Evolutionary conservation across 1,139 yeast genomes (phyloP).

Genomic region (Starmera stellimalicola): DNA sequence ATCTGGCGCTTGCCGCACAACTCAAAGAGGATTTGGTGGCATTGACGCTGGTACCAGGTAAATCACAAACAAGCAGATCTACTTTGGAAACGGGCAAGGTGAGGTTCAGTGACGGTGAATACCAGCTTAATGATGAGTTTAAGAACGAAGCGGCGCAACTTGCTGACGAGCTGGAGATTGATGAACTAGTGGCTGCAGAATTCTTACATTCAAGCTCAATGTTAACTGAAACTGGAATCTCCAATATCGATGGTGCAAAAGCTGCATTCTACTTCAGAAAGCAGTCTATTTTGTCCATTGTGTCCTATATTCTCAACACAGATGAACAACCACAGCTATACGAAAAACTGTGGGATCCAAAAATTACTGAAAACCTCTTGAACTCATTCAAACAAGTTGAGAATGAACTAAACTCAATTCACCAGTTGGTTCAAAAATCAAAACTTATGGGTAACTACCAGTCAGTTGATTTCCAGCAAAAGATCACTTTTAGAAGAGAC

Average conservation of each 20-base stretch:
- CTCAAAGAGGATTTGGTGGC: constrained; percentile 39
- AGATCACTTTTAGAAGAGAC: constrained; percentile 49
- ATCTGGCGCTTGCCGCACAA: constrained; percentile 22
- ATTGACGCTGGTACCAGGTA: constrained; percentile 40
- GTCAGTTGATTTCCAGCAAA: constrained; percentile 37
- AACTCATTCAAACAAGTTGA: constrained; percentile 52
- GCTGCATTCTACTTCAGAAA: constrained; percentile 63
- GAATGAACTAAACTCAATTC: constrained; percentile 40
- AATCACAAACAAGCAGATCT: constrained; percentile 45
- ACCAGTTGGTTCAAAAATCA: constrained; percentile 60
- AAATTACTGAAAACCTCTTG: constrained; percentile 32
- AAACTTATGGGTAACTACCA: constrained; percentile 43
- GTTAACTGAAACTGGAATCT: constrained; percentile 33
- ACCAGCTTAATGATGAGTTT: constrained; percentile 43
- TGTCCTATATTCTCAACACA: constrained; percentile 44
- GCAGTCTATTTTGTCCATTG: constrained; percentile 61
- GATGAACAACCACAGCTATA: constrained; percentile 18
- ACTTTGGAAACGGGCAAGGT: constrained; percentile 45
- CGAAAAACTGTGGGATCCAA: constrained; percentile 13
- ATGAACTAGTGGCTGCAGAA: constrained; percentile 58
- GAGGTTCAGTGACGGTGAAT: constrained; percentile 37
- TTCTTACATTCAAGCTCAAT: constrained; percentile 17
- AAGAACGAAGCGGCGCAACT: constrained; percentile 37
- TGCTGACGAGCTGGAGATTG: constrained; percentile 61
- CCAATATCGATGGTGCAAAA: constrained; percentile 57